A percentile compares a stretch with the other conserved stretches of the same genome.
Conservation (phyloP, 768 basidiomycete genomes). For the Sporobolomyces pararoseus region DNA sequence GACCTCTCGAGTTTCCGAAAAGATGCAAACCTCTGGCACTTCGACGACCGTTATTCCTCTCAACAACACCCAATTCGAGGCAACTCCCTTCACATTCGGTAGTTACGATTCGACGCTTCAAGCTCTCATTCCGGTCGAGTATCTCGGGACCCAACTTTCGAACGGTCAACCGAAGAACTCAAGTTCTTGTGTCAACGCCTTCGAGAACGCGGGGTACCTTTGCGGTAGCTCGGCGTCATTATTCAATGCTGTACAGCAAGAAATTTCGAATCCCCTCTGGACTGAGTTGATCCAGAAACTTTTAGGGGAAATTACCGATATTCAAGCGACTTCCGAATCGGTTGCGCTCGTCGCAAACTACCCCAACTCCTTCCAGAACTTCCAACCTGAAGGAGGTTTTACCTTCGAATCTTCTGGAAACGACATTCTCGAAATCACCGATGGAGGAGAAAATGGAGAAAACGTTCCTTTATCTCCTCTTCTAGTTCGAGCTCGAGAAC, state of each 20-base stretch:
- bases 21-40: slow-evolving; percentile 1
- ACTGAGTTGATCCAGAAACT: slow-evolving; percentile 12
- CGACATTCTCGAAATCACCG: slow-evolving; percentile 62
- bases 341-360: slow-evolving; percentile 46
- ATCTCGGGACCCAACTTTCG: slow-evolving; percentile 62
- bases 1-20: slow-evolving; percentile 46
- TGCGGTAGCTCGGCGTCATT: slow-evolving; percentile 45
- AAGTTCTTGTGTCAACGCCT: slow-evolving; percentile 60
- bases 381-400: slow-evolving; percentile 48
- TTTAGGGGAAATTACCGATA: slow-evolving; percentile 34
- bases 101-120: slow-evolving; percentile 69
- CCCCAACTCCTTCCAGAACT: slow-evolving; percentile 56
- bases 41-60: slow-evolving; percentile 41
- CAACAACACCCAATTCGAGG: slow-evolving; percentile 39
- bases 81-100: slow-evolving; percentile 52
- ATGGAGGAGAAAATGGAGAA: slow-evolving; percentile 66
- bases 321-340: slow-evolving; percentile 28
- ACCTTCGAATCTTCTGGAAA: slow-evolving; percentile 59
- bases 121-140: slow-evolving; percentile 59
- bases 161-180: slow-evolving; percentile 59
- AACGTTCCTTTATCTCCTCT: slow-evolving; percentile 69
- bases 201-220: slow-evolving; percentile 17
- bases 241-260: slow-evolving; percentile 43
- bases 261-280: neutral
- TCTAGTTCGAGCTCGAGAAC: slow-evolving; percentile 62